Evolutionary conservation across 305 asterid species (phyloP).

Genomic region (Salvia sclarea): DNA sequence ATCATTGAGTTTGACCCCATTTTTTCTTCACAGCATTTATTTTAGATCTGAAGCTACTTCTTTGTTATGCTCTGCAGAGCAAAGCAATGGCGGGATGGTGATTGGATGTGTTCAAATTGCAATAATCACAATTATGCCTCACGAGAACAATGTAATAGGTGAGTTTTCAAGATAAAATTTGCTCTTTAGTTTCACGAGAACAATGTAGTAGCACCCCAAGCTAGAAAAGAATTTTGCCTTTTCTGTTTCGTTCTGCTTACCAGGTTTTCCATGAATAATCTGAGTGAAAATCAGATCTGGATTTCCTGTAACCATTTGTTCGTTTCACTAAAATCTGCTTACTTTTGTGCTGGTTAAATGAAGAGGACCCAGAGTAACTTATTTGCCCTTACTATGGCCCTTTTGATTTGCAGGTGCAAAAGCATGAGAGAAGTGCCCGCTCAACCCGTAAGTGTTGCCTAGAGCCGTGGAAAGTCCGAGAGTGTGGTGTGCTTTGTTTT

Average conservation of each 20-base stretch:
- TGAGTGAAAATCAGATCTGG: neutral
- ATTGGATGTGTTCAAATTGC: conserved; percentile 94
- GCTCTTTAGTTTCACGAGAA: neutral
- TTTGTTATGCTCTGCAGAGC: conserved; percentile 54
- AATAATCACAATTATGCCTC: conserved; percentile 92
- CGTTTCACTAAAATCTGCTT: neutral
- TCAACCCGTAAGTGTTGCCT: conserved; percentile 61
- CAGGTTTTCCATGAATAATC: neutral
- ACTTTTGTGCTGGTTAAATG: neutral
- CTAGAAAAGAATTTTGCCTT: neutral
- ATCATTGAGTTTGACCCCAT: conserved; percentile 7
- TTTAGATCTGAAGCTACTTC: neutral
- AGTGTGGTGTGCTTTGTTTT: conserved; percentile 23
- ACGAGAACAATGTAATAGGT: conserved; percentile 86
- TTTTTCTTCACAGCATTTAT: conserved; percentile 4
- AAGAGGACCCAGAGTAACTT: neutral
- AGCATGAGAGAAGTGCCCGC: conserved; percentile 55
- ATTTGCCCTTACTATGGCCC: neutral
- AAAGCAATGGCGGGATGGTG: conserved; percentile 93
- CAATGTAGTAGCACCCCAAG: conserved; percentile 1
- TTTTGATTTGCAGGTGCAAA: conserved; percentile 67
- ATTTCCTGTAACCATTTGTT: neutral
- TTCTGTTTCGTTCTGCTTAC: neutral
- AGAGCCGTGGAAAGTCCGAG: conserved; percentile 16
- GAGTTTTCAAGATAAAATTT: conserved; percentile 25